Base-by-base conservation (phyloP, 352 stramenopile genomes). In the Phytophthora vignae region DNA sequence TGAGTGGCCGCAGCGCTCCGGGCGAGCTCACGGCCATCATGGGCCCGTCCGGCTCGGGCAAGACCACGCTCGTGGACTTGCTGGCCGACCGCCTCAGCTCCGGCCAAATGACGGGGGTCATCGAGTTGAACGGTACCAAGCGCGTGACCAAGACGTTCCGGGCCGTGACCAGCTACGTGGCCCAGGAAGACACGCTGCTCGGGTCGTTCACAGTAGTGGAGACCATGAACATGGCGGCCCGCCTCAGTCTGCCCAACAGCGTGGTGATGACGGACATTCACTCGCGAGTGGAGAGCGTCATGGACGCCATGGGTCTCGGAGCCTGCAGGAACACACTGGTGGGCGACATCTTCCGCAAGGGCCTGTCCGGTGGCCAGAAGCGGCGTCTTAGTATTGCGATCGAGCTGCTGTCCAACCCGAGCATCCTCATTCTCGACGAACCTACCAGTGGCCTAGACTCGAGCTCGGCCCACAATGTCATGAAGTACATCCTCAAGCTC, bases 321-420 rank as follows among this genome's bases (percentile, higher is more conserved):
- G 90, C 88, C 9, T 4, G 11, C 8, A 31, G 27, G 27, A 31
- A 31, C 27, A 31, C 27, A 31, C 22, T 25, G 22, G 22, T 25
- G 22, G 22, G 22, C 25, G 87, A 91, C 65, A 77, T 93, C 27
- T 95, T 94, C 66, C 73, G 78, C 42, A 88, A 93, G 57, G 90
- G 90, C 7, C 68, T 97, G 7, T 90, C 75, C 7, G 90, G 89
- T 31, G 91, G 91, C 56, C 89, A 97, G 52, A 93, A 95, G 50
- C 76, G 88, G 4, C 81, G 91, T 19, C 77, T 97, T 3, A 85
- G 71, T 14, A 91, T 97, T 55, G 92, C 79, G 2, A 83, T 97
- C 12, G 91, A 96, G 63, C 66, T 97, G 21, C 70, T 97, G 10
- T 84, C 74, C 1, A 79, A 87, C 59, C 90, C 92, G 15, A 77